These are phyloP conservation scores for Rhamnella rubrinervis DNA, from an alignment of 331 rosid species.

Conservation along the genomic window DNA sequence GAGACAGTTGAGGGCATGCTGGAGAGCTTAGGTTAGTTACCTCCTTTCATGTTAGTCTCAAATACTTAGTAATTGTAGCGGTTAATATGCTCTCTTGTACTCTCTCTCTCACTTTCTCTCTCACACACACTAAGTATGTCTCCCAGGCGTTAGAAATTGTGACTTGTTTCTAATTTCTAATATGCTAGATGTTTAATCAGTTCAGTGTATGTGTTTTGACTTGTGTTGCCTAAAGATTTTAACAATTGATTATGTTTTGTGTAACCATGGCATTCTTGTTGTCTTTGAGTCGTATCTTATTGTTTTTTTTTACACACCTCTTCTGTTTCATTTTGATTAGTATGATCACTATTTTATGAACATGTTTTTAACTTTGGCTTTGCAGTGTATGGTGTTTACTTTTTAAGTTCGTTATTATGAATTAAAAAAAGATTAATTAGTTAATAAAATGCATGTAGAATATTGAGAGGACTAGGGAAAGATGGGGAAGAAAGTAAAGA, in stretches of 20 bases:
- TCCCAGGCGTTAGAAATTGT: neutral
- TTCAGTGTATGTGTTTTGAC: neutral
- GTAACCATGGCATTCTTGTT: neutral
- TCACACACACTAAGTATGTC: too few relatives aligned
- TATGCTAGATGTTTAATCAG: too few relatives aligned
- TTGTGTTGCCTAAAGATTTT: neutral
- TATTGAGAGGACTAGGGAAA: too few relatives aligned
- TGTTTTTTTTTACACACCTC: neutral
- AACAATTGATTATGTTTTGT: neutral
- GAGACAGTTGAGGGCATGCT: conserved; percentile 98
- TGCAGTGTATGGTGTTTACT: too few relatives aligned
- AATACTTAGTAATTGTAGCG: neutral
- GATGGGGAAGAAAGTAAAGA: too few relatives aligned
- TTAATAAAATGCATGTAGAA: too few relatives aligned
- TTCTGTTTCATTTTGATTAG: neutral
- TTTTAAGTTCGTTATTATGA: too few relatives aligned
- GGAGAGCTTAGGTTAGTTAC: conserved; percentile 77
- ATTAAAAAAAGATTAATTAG: too few relatives aligned
- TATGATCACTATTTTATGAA: too few relatives aligned
- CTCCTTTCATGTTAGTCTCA: conserved; percentile 10
- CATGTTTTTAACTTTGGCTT: too few relatives aligned
- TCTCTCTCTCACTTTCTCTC: neutral
- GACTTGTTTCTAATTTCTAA: too few relatives aligned
- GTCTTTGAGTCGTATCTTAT: too few relatives aligned
- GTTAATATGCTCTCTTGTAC: neutral